A percentile compares a stretch with the other conserved stretches of the same genome.
phyloP scores from a whole-genome alignment of 2,329 filamentous ascomycete species.

The Dothideomycetes sp. region DNA sequence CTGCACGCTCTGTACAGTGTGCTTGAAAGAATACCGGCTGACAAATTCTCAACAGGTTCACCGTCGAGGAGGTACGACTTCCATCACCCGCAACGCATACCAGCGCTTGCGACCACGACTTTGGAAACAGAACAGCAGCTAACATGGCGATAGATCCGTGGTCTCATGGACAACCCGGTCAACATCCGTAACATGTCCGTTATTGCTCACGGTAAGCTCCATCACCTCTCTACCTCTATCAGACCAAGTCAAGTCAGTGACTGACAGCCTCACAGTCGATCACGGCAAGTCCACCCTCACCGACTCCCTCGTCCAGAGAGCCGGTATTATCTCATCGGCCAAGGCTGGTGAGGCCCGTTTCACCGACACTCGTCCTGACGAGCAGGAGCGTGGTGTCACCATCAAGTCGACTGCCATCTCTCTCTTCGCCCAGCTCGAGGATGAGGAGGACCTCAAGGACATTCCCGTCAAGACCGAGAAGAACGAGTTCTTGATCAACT shows the following conservation, averaged over 20 bases:
- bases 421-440: conserved; percentile 76
- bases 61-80: conserved; percentile 69
- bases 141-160: conserved; percentile 50
- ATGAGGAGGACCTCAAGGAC: conserved; percentile 86
- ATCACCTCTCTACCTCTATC: no score
- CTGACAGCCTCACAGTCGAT: conserved; percentile 54
- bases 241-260: no score
- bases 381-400: conserved; percentile 99
- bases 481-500: conserved; percentile 98
- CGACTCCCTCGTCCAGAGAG: conserved; percentile 97
- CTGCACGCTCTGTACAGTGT: neutral
- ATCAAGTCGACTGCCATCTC: conserved; percentile 99
- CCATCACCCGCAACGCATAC: neutral
- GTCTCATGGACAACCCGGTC: conserved; percentile 67
- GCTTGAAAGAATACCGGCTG: conserved; percentile 31
- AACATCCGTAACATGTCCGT: conserved; percentile 96
- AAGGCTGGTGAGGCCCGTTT: conserved; percentile 95
- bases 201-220: conserved; percentile 78
- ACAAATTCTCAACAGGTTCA: conserved; percentile 67
- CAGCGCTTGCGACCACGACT: neutral
- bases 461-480: conserved; percentile 83
- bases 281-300: conserved; percentile 99
- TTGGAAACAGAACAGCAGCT: neutral
- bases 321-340: conserved; percentile 97
- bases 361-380: conserved; percentile 93